Evolutionary conservation across 306 rosid species (phyloP), one percentile per base, ranked within the genome.

Genomic region (Cicer pinnatifidum): DNA sequence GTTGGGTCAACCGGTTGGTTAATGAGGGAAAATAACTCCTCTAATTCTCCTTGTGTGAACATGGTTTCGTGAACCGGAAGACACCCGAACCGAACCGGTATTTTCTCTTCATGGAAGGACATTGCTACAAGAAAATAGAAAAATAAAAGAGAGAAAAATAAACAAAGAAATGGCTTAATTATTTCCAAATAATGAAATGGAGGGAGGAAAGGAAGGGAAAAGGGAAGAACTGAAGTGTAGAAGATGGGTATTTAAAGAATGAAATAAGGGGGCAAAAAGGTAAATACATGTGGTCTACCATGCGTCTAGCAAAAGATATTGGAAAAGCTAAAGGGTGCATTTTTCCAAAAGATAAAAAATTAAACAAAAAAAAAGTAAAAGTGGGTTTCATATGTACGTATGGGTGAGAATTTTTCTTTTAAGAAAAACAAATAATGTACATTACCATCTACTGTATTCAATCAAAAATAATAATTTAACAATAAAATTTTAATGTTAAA

Each of bases 151-250:
- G 12, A 10, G 39, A 39, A 38, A 76, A 12, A 6, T 37, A 33
- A 7, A 10, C 8, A 60, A 5, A 12, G 8, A 66, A 83, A 66
- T 71, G 43, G 67, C 33, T 52, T 52, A 37, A 6, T 13, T 39
- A 37, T 10, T 72, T 71, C 59, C 12, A 65, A 65, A 69, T 39
- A 83, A 33, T 62, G 75, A 74, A 67, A 50, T 71, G 58, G 73
- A 80, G 88, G 65, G 82, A 84, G 76, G 87, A 28, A 64, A 73
- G 89, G 62, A 80, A 57, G 88, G 73, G 86, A 85, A 90, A 78
- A 91, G 89, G 94, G 91, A 91, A 77, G 91, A 84, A 77, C 35
- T 7, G 81, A 51, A 78, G 74, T 1, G 46, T n/a, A 50, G 77
- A 88, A 73, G 76, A 0, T 1, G 16, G 83, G 81, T 78, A 82